Percentiles rank a stretch among this genome's conserved stretches.
Conservation (phyloP, 1,284 basidiomycete genomes). For the Polyporus tsugae region DNA sequence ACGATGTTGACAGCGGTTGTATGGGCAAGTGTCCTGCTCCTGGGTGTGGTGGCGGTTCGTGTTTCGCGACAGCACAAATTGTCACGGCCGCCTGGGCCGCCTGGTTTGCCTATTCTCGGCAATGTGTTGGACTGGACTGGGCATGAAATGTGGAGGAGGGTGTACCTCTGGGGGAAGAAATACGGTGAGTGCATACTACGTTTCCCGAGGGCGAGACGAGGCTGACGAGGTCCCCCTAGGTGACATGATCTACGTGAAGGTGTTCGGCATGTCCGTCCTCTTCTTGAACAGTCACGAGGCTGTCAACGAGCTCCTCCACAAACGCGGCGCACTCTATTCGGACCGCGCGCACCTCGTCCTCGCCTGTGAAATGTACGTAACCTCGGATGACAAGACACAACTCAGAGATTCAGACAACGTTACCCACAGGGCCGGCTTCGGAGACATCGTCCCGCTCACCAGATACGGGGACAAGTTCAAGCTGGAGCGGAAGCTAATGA, state of each 20-base stretch:
- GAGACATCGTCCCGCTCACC: constrained; percentile 16
- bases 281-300: constrained; percentile 29
- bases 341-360: constrained; percentile 26
- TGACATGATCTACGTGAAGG: constrained; percentile 9
- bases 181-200: constrained; percentile 1
- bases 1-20: constrained; percentile 1
- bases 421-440: constrained; percentile 16
- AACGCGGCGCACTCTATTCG: constrained; percentile 33
- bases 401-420: background rate
- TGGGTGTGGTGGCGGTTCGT: background rate
- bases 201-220: background rate
- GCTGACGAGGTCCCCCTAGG: background rate
- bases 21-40: background rate
- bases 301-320: constrained; percentile 34
- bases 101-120: constrained; percentile 18
- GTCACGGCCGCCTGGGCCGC: constrained; percentile 20
- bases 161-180: constrained; percentile 8
- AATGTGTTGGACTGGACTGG: constrained; percentile 16
- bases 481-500: constrained; percentile 21
- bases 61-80: background rate
- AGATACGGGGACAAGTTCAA: constrained; percentile 21
- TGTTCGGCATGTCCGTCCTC: constrained; percentile 24
- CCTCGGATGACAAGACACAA: background rate
- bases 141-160: constrained; percentile 14
- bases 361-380: constrained; percentile 19